A percentile compares a stretch with the other conserved stretches of the same genome.
phyloP scores from a whole-genome alignment of 352 stramenopile species.

The Phytophthora citricola region DNA sequence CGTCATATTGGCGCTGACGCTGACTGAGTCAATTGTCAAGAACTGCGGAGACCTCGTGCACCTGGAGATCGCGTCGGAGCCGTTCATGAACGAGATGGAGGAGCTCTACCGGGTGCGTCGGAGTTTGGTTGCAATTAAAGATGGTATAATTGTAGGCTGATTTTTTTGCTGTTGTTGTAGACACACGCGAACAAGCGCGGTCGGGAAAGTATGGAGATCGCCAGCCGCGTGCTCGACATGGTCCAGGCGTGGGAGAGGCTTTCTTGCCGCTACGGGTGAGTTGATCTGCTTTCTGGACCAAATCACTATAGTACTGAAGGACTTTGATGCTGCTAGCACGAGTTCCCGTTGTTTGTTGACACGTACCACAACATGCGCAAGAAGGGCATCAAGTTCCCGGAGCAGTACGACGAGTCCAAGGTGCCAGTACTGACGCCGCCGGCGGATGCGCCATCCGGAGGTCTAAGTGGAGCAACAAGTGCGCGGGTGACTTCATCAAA shows the following conservation, averaged over 20 bases:
- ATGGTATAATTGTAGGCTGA: not conserved
- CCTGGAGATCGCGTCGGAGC: conserved; percentile 67
- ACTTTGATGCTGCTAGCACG: conserved; percentile 35
- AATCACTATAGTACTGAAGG: conserved; percentile 1
- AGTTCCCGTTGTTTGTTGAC: conserved; percentile 82
- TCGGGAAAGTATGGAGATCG: conserved; percentile 78
- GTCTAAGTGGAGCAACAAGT: conserved; percentile 3
- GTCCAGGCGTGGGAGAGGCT: conserved; percentile 83
- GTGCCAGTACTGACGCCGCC: conserved; percentile 60
- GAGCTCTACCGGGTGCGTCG: conserved; percentile 62
- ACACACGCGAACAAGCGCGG: conserved; percentile 70
- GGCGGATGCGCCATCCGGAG: conserved; percentile 12
- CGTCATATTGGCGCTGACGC: conserved; percentile 67
- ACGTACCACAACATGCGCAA: conserved; percentile 88
- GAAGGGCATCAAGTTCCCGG: conserved; percentile 77
- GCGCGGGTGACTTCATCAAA: conserved; percentile 10
- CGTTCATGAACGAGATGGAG: conserved; percentile 81
- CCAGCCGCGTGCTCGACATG: conserved; percentile 71
- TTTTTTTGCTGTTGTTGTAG: conserved; percentile 24
- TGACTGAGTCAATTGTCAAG: conserved; percentile 80
- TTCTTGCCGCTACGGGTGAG: conserved; percentile 69
- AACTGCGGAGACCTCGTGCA: conserved; percentile 79
- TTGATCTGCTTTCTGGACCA: not conserved
- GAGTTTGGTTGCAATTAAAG: conserved; percentile 23
- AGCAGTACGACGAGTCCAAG: conserved; percentile 78